Evolutionary conservation across 768 basidiomycete genomes (phyloP).

Genomic region (Boletus rubropictus): DNA sequence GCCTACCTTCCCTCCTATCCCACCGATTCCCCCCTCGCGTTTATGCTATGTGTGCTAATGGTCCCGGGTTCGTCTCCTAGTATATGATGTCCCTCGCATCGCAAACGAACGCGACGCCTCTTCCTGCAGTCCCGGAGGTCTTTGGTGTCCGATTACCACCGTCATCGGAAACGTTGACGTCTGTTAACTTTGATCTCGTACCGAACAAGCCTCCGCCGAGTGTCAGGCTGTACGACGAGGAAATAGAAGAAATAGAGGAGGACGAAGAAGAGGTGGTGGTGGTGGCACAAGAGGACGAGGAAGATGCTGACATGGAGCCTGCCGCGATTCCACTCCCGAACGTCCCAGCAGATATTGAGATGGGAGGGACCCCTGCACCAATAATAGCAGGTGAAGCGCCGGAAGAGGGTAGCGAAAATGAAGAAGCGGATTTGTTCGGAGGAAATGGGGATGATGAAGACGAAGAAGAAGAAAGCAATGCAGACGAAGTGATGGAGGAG

Average conservation of each 20-base stretch:
- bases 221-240: constrained; percentile 71
- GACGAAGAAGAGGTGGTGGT: constrained; percentile 27
- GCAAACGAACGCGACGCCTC: constrained; percentile 74
- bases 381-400: constrained; percentile 32
- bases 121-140: constrained; percentile 82
- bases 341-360: constrained; percentile 63
- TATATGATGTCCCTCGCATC: constrained; percentile 74
- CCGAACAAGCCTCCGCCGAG: constrained; percentile 81
- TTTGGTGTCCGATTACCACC: constrained; percentile 82
- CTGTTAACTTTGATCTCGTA: constrained; percentile 81
- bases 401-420: constrained; percentile 67
- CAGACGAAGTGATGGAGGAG: constrained; percentile 73
- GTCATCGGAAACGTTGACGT: constrained; percentile 60
- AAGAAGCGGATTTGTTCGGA: constrained; percentile 67
- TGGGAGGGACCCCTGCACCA: constrained; percentile 30
- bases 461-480: constrained; percentile 43
- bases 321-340: constrained; percentile 42
- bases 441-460: constrained; percentile 73
- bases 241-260: constrained; percentile 71
- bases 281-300: constrained; percentile 47
- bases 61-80: constrained; percentile 33
- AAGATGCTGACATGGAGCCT: constrained; percentile 63
- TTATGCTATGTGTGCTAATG: background rate
- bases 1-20: constrained; percentile 6
- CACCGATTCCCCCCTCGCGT: background rate